Evolutionary conservation across 1,284 basidiomycete species (phyloP), one percentile per base, ranked within the genome.

Genomic region (Apiotrichum gracile): DNA sequence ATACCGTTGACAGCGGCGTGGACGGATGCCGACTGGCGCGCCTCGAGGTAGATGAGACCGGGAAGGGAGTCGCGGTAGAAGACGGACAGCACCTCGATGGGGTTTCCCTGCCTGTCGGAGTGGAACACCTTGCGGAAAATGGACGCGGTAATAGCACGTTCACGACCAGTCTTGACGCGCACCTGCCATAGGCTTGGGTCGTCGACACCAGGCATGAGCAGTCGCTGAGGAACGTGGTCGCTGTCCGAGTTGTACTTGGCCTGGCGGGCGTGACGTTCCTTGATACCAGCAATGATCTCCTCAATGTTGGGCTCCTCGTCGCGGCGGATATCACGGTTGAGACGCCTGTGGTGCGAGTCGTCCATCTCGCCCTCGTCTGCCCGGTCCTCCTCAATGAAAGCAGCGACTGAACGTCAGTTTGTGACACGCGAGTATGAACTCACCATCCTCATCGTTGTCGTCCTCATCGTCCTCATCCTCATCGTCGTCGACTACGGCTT

Each of bases 171-270:
- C 82, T 92, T 92, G 64, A 94, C 91, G 62, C 88, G 82, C 49
- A 98, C 85, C 76, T 93, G 91, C 91, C 92, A 99, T 62, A 99
- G 77, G 68, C 85, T 93, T 7, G 94, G 89, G 72, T 98, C 94
- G 56, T 96, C 87, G 8, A 97, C 91, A 16, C 87, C 89, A 33
- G 94, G 94, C 93, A 98, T 97, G 40, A 96, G 80, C 44, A 97
- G 77, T n/a, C 91, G 83, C 69, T 97, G 92, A 0, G 96, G 94
- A 31, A 97, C 85, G 63, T 91, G 87, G 68, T 92, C 94, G 83
- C 89, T 86, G 72, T 92, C 90, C 25, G 88, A 88, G 25, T 87
- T 86, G 69, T 90, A 93, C 47, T 83, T 83, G 26, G 83, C 80
- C 45, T 81, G 79, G 49, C 82, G 79, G 52, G 80, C 81, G 76